Evolutionary conservation across 163 green algal species (phyloP), one percentile per base, ranked within the genome.

Genomic region (Volvox carteri): DNA sequence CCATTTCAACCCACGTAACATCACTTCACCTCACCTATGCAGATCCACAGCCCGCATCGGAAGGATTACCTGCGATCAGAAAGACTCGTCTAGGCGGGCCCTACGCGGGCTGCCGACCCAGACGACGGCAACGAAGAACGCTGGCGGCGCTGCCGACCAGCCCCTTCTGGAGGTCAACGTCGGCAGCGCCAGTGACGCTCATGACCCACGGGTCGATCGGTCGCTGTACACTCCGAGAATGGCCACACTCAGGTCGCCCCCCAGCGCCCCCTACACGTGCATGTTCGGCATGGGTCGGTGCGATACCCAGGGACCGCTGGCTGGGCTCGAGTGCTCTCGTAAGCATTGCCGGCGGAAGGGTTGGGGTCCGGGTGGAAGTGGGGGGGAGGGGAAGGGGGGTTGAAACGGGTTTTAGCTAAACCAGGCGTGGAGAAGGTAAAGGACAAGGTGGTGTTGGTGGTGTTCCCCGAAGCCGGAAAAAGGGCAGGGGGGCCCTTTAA

Each of bases 241-340:
- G 39, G 78, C 35, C 39, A 39, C 5, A 21, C 16, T 85, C 8
- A 42, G 41, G 35, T 30, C 35, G 8, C 54, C 78, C 23, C 19
- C 19, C 0, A 75, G 18, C 3, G 37, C 54, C 23, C 39, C 56
- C 11, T 75, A 85, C 54, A 58, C 6, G 2, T 85, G 78, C 78
- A 46, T 18, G 12, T 75, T 85, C 56, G 41, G 48, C 56, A 30
- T 0, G 18, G 58, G 58, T 14, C 2, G 1, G 16, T 85, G 78
- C 56, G 56, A 56, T 19, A 30, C 14, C 25, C 18, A 46, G 39
- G 78, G 78, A 2, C 78, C 78, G 25, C 37, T 85, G 56, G 78
- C 62, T 37, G 78, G 54, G 54, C 25, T 85, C 25, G 54, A 85
- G 39, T 85, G 78, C 78, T 74, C 54, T n/a, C 35, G 78, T 85